These are phyloP conservation scores for Nakazawaea laoshanensis DNA, from an alignment of 805 yeast genomes.

Conservation along the genomic window DNA sequence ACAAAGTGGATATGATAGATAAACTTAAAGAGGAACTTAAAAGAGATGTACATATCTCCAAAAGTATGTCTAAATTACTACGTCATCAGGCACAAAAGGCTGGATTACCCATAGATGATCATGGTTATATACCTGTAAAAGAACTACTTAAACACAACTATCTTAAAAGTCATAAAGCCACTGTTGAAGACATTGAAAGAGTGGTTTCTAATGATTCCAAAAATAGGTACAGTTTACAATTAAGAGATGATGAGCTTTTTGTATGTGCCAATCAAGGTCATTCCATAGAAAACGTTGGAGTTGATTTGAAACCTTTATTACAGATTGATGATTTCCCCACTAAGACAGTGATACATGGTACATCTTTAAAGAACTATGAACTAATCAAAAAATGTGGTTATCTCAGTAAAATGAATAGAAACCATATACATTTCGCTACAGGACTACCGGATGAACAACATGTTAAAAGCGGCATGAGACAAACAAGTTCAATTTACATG, in stretches of 20 bases:
- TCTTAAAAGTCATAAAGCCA: constrained; percentile 46
- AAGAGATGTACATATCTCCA: constrained; percentile 55
- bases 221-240: constrained; percentile 51
- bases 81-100: constrained; percentile 83
- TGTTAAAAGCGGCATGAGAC: constrained; percentile 70
- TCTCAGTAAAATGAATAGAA: constrained; percentile 60
- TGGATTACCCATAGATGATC: constrained; percentile 47
- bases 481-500: constrained; percentile 47
- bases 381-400: constrained; percentile 46
- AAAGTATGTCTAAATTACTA: constrained; percentile 64
- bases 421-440: constrained; percentile 80
- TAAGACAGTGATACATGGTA: constrained; percentile 67
- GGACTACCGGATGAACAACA: constrained; percentile 35
- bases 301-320: constrained; percentile 30
- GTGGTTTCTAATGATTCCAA: constrained; percentile 65
- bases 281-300: constrained; percentile 42
- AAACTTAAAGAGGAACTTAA: constrained; percentile 12
- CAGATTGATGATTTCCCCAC: constrained; percentile 34
- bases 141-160: constrained; percentile 49
- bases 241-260: constrained; percentile 19
- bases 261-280: constrained; percentile 97
- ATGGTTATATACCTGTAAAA: constrained; percentile 57
- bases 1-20: neutral
- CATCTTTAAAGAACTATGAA: constrained; percentile 40
- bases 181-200: constrained; percentile 46